Conservation (phyloP, 2,329 filamentous ascomycete genomes). For the Raffaelea arxii region DNA sequence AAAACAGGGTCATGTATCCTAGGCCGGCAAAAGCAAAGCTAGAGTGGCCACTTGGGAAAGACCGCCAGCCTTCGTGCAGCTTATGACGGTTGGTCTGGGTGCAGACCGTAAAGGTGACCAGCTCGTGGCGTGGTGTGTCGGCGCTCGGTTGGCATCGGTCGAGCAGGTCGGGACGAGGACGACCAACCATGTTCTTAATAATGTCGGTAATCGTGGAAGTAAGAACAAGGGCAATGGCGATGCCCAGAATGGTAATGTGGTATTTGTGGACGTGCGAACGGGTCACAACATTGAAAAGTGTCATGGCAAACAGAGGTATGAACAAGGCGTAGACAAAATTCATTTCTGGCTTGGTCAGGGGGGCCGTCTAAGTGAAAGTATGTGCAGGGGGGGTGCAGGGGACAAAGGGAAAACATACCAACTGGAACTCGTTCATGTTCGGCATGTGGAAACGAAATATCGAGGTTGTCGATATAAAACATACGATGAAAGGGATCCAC, state of each 20-base stretch:
- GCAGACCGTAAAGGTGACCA: conserved; percentile 61
- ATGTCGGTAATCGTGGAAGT: conserved; percentile 79
- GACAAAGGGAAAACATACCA: conserved; percentile 33
- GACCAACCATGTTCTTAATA: conserved; percentile 79
- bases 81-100: conserved; percentile 58
- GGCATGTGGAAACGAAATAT: conserved; percentile 81
- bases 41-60: conserved; percentile 72
- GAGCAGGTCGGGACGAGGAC: conserved; percentile 46
- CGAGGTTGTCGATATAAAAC: conserved; percentile 79
- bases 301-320: conserved; percentile 57
- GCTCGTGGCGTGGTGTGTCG: conserved; percentile 35
- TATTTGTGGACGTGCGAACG: conserved; percentile 65
- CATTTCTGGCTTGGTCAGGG: conserved; percentile 35
- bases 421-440: conserved; percentile 75
- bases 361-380: too few relatives aligned
- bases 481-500: conserved; percentile 87
- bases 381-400: too few relatives aligned
- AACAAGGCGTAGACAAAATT: conserved; percentile 72
- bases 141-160: conserved; percentile 68
- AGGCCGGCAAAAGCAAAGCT: conserved; percentile 72
- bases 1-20: conserved; percentile 62
- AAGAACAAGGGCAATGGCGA: conserved; percentile 66
- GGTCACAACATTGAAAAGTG: conserved; percentile 53
- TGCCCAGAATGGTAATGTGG: conserved; percentile 75
- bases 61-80: conserved; percentile 76